Percentiles rank a stretch among this genome's conserved stretches.
phyloP scores from a whole-genome alignment of 495 filamentous ascomycete species.

The Haplographium delicatum region DNA sequence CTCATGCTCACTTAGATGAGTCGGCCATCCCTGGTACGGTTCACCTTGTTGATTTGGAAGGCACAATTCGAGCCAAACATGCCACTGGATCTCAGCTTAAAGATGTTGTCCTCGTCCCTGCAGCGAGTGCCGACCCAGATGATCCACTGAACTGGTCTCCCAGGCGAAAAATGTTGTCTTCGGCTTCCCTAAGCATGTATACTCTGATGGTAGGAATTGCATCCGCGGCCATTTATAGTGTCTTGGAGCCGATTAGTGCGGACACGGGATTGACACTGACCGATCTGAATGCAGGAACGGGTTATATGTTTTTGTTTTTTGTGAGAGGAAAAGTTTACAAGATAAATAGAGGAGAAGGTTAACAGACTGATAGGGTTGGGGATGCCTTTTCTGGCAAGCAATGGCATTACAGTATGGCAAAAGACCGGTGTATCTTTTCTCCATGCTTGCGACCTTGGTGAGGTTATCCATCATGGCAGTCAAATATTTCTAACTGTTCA shows the following conservation, averaged over 20 bases:
- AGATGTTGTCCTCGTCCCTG: constrained; percentile 53
- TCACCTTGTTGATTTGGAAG: constrained; percentile 30
- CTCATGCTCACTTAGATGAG: constrained; percentile 5
- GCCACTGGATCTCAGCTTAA: constrained; percentile 27
- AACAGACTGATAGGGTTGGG: constrained; percentile 56
- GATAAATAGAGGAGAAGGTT: no score
- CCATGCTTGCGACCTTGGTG: constrained; percentile 46
- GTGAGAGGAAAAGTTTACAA: no score
- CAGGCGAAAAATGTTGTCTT: constrained; percentile 39
- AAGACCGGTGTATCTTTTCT: constrained; percentile 56
- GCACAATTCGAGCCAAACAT: constrained; percentile 34
- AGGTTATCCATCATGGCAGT: constrained; percentile 31
- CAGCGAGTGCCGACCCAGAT: constrained; percentile 52
- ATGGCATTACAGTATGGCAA: constrained; percentile 63
- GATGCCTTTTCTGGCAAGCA: constrained; percentile 64
- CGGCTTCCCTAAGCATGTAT: constrained; percentile 15
- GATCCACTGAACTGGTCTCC: constrained; percentile 60
- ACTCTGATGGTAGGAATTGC: constrained; percentile 26
- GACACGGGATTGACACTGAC: constrained; percentile 32
- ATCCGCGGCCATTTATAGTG: constrained; percentile 26
- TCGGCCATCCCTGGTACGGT: constrained; percentile 26
- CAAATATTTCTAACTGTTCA: no score
- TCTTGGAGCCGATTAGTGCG: constrained; percentile 25
- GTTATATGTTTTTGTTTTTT: constrained; percentile 49
- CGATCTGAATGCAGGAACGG: constrained; percentile 49